Base-by-base conservation (phyloP, 768 basidiomycete genomes). In the Imleria badia region DNA sequence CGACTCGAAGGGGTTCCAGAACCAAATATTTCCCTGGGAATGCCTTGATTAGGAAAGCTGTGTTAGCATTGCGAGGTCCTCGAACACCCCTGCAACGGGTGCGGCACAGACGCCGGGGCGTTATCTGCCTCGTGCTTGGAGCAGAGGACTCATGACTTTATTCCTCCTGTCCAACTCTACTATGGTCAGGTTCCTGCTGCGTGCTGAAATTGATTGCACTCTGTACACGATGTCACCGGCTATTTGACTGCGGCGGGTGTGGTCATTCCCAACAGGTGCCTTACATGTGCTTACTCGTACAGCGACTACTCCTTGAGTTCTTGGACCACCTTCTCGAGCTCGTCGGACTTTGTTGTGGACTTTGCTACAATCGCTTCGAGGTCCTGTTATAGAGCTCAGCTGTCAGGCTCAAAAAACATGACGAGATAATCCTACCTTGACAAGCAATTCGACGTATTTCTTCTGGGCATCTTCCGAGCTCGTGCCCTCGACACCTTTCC, bases 381-480 rank as follows among this genome's bases (percentile, higher is more conserved):
- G 63, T 88, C 71, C 89, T 89, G 61, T 54, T 20, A 59, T 44
- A 60, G 48, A 29, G 50, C 39, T 50, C 43, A 52, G 55, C 11
- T 6, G 31, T 48, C 41, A 36, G 31, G 38, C 15, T 19, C 15
- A 0, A 19, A 30, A 14, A 20, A 35, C 1, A n/a, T 47, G 23
- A 36, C 13, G 34, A 26, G 17, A 41, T 31, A 17, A 45, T 64
- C 78, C 56, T 62, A 90, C 94, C 76, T 78, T 75, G 54, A 87
- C 56, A 60, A 98, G 81, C 62, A 82, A 81, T 52, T 81, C 80
- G 51, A 96, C 91, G 63, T 98, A 98, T 67, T 81, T 75, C 58
- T 69, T 64, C 72, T 78, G 74, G 10, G 93, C 91, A 0, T 85
- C 85, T 65, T 92, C 91, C 72, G 83, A 79, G 42, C 83, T 77